These are phyloP conservation scores for Purpureocillium lavendulum DNA, from an alignment of 2,329 filamentous ascomycete genomes.

Conservation along the genomic window DNA sequence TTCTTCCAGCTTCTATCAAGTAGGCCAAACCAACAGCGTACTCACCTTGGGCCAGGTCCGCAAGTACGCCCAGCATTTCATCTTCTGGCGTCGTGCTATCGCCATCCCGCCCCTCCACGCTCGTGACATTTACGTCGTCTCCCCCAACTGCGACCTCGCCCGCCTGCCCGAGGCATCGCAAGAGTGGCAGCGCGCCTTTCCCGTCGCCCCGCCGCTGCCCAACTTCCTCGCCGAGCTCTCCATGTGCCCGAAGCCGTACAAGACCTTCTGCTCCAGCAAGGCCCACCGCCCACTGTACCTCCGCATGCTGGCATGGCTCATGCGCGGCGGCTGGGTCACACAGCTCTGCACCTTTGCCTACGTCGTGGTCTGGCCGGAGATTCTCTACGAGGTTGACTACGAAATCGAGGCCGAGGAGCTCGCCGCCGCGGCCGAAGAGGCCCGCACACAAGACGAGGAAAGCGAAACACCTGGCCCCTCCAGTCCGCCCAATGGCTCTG, in stretches of 20 bases:
- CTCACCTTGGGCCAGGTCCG: constrained; percentile 76
- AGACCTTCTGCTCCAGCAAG: constrained; percentile 75
- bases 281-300: constrained; percentile 83
- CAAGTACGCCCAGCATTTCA: constrained; percentile 83
- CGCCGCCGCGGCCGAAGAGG: constrained; percentile 23
- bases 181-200: constrained; percentile 71
- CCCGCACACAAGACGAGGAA: constrained; percentile 5
- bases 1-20: constrained; percentile 49
- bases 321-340: constrained; percentile 88
- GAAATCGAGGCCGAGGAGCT: constrained; percentile 60
- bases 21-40: constrained; percentile 55
- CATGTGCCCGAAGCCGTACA: constrained; percentile 72
- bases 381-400: constrained; percentile 72
- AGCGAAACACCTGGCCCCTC: background rate
- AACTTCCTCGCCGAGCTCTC: constrained; percentile 84
- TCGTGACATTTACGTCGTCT: constrained; percentile 84
- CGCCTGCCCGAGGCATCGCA: constrained; percentile 60
- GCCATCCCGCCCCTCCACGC: constrained; percentile 86
- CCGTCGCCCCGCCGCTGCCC: constrained; percentile 71
- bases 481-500: background rate
- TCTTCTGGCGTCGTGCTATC: constrained; percentile 91
- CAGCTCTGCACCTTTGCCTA: constrained; percentile 89
- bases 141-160: constrained; percentile 75
- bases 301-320: constrained; percentile 85
- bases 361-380: constrained; percentile 74